phyloP scores from a whole-genome alignment of 1,139 yeast species.

The Pichia sp. region DNA sequence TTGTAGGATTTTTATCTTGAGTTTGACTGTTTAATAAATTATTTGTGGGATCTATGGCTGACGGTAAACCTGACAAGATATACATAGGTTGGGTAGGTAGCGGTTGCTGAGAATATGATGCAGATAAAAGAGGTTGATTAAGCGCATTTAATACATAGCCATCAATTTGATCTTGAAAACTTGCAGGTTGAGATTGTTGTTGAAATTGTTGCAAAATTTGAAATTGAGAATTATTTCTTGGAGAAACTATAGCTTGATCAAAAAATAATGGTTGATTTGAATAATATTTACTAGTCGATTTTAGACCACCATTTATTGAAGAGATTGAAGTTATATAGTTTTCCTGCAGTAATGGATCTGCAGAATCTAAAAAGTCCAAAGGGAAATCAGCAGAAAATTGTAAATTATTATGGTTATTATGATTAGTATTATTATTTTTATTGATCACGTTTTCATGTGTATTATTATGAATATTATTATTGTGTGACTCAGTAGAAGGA shows the following conservation, averaged over 20 bases:
- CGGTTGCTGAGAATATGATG: neutral
- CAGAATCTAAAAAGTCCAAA: conserved; percentile 9
- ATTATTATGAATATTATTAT: neutral
- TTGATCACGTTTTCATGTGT: no score
- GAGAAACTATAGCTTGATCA: conserved; percentile 4
- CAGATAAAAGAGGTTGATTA: conserved; percentile 5
- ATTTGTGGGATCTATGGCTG: conserved; percentile 11
- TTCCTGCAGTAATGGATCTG: conserved; percentile 1
- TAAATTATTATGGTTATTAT: neutral
- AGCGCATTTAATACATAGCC: conserved; percentile 1
- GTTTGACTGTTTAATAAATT: conserved; percentile 3
- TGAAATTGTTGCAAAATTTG: conserved; percentile 10
- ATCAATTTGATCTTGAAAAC: conserved; percentile 3
- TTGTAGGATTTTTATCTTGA: neutral
- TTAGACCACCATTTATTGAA: neutral
- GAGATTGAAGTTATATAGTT: conserved; percentile 5
- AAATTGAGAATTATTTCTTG: conserved; percentile 4
- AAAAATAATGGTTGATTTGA: neutral
- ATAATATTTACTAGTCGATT: neutral
- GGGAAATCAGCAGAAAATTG: conserved; percentile 11
- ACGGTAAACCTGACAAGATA: conserved; percentile 11
- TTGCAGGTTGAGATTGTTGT: conserved; percentile 14
- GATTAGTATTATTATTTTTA: no score
- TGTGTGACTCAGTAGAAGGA: no score
- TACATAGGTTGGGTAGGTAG: conserved; percentile 10